Evolutionary conservation across 2,329 filamentous ascomycete species (phyloP).

Genomic region (Daldinia sp.): DNA sequence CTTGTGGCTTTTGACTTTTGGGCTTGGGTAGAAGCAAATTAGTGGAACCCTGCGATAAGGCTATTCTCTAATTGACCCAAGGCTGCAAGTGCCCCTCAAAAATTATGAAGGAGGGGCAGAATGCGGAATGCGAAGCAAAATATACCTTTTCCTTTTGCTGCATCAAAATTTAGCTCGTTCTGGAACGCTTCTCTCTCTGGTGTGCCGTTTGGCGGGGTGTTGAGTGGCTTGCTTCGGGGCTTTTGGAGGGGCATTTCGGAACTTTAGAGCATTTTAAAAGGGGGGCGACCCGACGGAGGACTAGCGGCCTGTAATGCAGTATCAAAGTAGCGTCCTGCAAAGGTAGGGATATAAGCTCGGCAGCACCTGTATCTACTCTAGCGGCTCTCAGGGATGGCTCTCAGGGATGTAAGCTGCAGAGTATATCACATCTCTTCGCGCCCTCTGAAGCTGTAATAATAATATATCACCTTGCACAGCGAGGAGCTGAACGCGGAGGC

Average conservation of each 20-base stretch:
- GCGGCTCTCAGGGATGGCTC: conserved; percentile 3
- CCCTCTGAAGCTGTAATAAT: conserved; percentile 5
- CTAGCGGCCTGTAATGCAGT: conserved; percentile 27
- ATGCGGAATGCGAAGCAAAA: not conserved
- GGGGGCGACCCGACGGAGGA: conserved; percentile 17
- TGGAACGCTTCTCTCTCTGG: conserved; percentile 33
- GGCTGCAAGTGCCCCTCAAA: conserved; percentile 15
- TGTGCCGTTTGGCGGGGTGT: conserved; percentile 18
- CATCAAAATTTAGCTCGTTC: conserved; percentile 16
- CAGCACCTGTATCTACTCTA: conserved; percentile 20
- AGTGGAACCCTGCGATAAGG: conserved; percentile 30
- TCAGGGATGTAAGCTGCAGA: conserved; percentile 3
- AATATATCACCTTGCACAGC: not conserved
- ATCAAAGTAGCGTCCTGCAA: conserved; percentile 23
- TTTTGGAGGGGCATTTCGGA: conserved; percentile 9
- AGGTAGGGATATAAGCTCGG: conserved; percentile 31
- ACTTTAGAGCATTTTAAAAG: conserved; percentile 11
- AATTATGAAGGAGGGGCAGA: conserved; percentile 9
- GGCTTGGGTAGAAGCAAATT: conserved; percentile 23
- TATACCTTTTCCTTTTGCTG: not conserved
- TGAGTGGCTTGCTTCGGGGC: conserved; percentile 16
- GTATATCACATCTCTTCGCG: conserved; percentile 14
- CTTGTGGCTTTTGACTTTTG: conserved; percentile 2
- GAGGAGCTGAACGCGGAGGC: not conserved
- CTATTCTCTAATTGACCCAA: conserved; percentile 25